A percentile compares a stretch with the other conserved stretches of the same genome.
Evolutionary conservation across 176 grass and related monocot species (phyloP).

Genomic region (Bromus sterilis): DNA sequence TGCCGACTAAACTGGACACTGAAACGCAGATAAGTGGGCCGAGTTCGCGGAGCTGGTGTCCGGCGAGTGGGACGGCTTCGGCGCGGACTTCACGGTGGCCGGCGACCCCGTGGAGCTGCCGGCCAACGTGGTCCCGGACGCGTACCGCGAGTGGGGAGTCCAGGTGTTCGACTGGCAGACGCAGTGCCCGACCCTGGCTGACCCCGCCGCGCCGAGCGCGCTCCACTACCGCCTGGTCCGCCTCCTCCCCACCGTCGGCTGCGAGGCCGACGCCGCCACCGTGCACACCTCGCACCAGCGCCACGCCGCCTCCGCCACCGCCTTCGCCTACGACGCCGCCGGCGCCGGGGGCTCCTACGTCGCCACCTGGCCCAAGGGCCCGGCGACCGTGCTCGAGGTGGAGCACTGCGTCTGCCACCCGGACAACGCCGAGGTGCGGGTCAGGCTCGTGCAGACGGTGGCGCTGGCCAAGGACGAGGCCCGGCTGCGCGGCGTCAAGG

Average conservation of each 20-base stretch:
- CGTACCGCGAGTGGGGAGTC: constrained; percentile 85
- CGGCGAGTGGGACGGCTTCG: constrained; percentile 93
- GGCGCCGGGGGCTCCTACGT: constrained; percentile 46
- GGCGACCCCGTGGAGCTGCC: constrained; percentile 77
- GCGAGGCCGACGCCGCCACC: constrained; percentile 92
- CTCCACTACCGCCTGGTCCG: constrained; percentile 71
- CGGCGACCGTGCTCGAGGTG: constrained; percentile 43
- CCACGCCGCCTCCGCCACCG: constrained; percentile 41
- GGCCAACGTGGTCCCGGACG: constrained; percentile 64
- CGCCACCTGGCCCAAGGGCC: constrained; percentile 51
- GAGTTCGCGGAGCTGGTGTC: constrained; percentile 72
- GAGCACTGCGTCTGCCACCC: constrained; percentile 83
- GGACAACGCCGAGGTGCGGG: constrained; percentile 30
- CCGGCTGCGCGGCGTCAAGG: constrained; percentile 44
- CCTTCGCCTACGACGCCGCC: constrained; percentile 38
- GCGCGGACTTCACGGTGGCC: constrained; percentile 62
- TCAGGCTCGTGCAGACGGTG: constrained; percentile 59
- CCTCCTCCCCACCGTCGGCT: constrained; percentile 83
- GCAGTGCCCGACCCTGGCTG: constrained; percentile 88
- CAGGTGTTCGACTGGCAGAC: constrained; percentile 88
- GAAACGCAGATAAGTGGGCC: constrained; percentile 23
- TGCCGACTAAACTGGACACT: not conserved
- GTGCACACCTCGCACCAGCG: constrained; percentile 67
- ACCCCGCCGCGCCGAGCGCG: constrained; percentile 23
- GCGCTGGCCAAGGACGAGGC: constrained; percentile 35